Evolutionary conservation across 441 rosid species (phyloP).

Genomic region (Populus hybrid): DNA sequence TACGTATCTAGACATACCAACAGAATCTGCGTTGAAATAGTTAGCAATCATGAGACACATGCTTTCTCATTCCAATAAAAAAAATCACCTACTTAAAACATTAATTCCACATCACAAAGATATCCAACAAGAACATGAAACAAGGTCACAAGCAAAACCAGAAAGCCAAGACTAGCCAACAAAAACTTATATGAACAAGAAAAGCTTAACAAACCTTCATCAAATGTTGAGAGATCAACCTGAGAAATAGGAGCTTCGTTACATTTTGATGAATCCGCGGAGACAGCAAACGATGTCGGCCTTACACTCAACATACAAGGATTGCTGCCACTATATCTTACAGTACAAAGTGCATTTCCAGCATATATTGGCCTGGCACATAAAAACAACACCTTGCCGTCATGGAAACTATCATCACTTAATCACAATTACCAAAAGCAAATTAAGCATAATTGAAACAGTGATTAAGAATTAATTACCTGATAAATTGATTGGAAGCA

Average conservation of each 20-base stretch:
- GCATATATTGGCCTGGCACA: slow-evolving; percentile 89
- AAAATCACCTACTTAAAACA: background rate
- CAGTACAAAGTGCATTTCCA: slow-evolving; percentile 89
- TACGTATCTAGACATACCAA: slow-evolving; percentile 64
- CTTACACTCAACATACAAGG: slow-evolving; percentile 86
- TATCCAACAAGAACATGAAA: slow-evolving; percentile 3
- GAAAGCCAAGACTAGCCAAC: slow-evolving; percentile 10
- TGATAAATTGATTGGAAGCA: slow-evolving; percentile 58
- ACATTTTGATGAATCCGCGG: slow-evolving; percentile 31
- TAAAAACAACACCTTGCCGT: background rate
- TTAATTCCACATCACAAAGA: background rate
- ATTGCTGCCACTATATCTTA: slow-evolving; percentile 58
- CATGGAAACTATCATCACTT: background rate
- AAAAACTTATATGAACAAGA: slow-evolving; percentile 18
- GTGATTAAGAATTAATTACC: slow-evolving; percentile 36
- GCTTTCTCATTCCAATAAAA: slow-evolving; percentile 5
- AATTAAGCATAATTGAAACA: background rate
- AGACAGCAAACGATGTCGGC: slow-evolving; percentile 68
- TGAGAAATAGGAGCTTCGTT: slow-evolving; percentile 67
- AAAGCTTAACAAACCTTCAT: slow-evolving; percentile 60
- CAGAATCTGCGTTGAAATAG: slow-evolving; percentile 43
- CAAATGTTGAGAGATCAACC: slow-evolving; percentile 85
- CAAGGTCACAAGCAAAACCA: background rate
- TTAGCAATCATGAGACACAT: slow-evolving; percentile 3
- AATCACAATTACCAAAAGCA: background rate